Base-by-base conservation (phyloP, 78 protist species). In the Emiliania huxleyi region DNA sequence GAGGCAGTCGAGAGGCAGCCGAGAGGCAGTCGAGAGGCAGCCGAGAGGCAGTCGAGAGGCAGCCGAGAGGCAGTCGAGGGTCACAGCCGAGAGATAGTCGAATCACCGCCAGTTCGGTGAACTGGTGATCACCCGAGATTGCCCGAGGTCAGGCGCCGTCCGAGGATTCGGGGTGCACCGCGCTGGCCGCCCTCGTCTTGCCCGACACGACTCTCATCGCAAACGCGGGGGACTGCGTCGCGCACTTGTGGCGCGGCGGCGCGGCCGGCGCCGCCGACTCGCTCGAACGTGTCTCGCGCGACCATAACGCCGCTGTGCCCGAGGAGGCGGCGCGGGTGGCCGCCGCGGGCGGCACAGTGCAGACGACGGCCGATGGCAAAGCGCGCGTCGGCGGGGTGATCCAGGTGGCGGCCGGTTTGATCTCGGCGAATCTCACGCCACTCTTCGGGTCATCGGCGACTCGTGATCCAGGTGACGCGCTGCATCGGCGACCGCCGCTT, bases 151-250 rank as follows among this genome's bases (percentile, higher is more conserved):
- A n/a, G n/a, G n/a, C n/a, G n/a, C n/a, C n/a, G n/a, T n/a, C n/a
- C n/a, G n/a, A n/a, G n/a, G n/a, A n/a, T n/a, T n/a, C 87, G n/a
- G 89, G 89, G 40, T 44, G 49, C 23, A 44, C 89, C 2, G 89
- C 89, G 0, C 37, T 81, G 35, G 89, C 55, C 0, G 38, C 23
- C 25, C 26, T 81, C 25, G 2, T 3, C 56, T 0, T 25, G 15
- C 56, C 48, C 37, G 23, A 22, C n/a, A 44, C 2, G 23, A 19
- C 44, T 8, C 1, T 15, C 29, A 40, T 81, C 42, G 55, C 56
- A 2, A 33, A 43, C 38, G 89, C 56, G 19, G 89, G 89, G 38
- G 89, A 81, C 89, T 81, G 89, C 55, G 38, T 0, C 18, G 6
- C 33, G 23, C 3, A 23, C 25, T 56, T 81, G 19, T 81, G 89